These are phyloP conservation scores for Chrysosphaeria jannelii DNA, from an alignment of 2,329 filamentous ascomycete species.

Conservation along the genomic window DNA sequence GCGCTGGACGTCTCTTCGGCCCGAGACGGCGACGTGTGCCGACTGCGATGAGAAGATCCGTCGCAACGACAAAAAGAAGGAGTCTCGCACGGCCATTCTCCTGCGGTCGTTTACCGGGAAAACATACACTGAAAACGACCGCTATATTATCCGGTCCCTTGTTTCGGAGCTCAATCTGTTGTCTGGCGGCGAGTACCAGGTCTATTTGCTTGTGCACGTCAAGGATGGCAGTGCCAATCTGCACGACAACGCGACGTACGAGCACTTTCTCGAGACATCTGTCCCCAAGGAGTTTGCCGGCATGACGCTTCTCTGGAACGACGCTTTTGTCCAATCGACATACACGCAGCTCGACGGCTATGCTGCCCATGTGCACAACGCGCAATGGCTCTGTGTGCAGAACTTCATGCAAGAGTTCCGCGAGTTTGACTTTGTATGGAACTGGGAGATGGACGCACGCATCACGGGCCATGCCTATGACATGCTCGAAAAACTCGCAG, in stretches of 20 bases:
- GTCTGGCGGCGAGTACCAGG: conserved; percentile 53
- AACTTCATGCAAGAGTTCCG: conserved; percentile 48
- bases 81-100: conserved; percentile 38
- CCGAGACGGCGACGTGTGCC: not conserved
- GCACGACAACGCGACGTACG: conserved; percentile 26
- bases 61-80: conserved; percentile 4
- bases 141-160: conserved; percentile 48
- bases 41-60: not conserved
- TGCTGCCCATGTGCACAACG: conserved; percentile 21
- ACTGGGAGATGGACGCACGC: conserved; percentile 63
- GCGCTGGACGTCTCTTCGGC: not conserved
- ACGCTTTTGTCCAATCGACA: conserved; percentile 40
- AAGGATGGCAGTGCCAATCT: conserved; percentile 25
- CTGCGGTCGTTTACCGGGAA: conserved; percentile 50
- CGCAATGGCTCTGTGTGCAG: conserved; percentile 44
- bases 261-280: conserved; percentile 19
- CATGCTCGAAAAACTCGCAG: conserved; percentile 32
- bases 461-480: conserved; percentile 62
- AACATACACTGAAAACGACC: conserved; percentile 48
- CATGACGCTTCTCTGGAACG: conserved; percentile 47
- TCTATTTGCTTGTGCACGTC: conserved; percentile 54
- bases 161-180: conserved; percentile 48
- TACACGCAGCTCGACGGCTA: conserved; percentile 39
- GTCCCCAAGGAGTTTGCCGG: conserved; percentile 20
- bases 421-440: conserved; percentile 60